phyloP scores from a whole-genome alignment of 2,329 filamentous ascomycete genomes.

The Lecanoromycetidae sp. region DNA sequence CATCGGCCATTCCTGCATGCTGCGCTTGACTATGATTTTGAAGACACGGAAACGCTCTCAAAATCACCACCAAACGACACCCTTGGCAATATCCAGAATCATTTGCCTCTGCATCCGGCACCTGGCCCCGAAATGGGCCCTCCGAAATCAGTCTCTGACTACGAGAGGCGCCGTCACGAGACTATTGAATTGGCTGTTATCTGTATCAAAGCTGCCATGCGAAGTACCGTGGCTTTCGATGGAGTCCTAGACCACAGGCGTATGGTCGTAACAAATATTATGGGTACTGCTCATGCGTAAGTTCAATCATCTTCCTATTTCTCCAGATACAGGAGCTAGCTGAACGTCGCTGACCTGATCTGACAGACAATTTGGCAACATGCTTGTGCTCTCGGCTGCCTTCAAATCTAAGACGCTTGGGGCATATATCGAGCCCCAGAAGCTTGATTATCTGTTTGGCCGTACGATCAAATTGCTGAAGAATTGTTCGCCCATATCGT shows the following conservation, averaged over 20 bases:
- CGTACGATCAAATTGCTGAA: conserved; percentile 68
- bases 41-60: conserved; percentile 3
- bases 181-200: conserved; percentile 16
- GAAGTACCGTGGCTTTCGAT: conserved; percentile 76
- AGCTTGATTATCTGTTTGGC: conserved; percentile 49
- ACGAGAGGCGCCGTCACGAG: conserved; percentile 9
- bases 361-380: conserved; percentile 84
- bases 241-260: conserved; percentile 47
- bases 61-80: conserved; percentile 15
- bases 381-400: conserved; percentile 76
- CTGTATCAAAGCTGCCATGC: conserved; percentile 57
- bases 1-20: conserved; percentile 64
- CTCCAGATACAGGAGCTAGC: no score
- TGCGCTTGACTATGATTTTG: conserved; percentile 37
- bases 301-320: conserved; percentile 31
- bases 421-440: conserved; percentile 43
- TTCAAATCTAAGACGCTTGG: conserved; percentile 55
- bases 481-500: conserved; percentile 58
- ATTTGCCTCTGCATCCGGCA: conserved; percentile 21
- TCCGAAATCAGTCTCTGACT: conserved; percentile 23
- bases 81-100: conserved; percentile 27
- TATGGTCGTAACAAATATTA: conserved; percentile 86
- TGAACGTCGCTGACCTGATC: conserved; percentile 20
- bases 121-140: conserved; percentile 25
- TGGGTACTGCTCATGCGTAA: conserved; percentile 92